Percentiles rank a stretch among this genome's conserved stretches.
Conservation (phyloP, 2,329 filamentous ascomycete genomes). For the Aureobasidium zeae region DNA sequence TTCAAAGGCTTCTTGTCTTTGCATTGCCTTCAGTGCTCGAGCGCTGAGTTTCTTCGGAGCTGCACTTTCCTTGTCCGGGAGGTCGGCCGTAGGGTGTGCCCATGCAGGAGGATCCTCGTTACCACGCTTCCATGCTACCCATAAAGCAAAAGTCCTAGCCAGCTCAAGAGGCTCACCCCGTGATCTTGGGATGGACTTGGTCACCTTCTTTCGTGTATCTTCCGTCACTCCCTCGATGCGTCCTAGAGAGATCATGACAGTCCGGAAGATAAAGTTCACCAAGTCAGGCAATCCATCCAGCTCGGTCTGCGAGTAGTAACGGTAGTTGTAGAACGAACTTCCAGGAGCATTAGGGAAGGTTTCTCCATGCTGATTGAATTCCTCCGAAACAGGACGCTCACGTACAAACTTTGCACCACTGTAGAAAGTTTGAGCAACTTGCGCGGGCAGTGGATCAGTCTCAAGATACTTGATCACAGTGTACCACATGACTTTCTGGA, state of each 20-base stretch:
- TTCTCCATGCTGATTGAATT: conserved; percentile 46
- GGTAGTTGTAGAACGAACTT: conserved; percentile 46
- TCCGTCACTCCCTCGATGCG: conserved; percentile 52
- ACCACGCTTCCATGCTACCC: conserved; percentile 59
- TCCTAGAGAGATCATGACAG: conserved; percentile 52
- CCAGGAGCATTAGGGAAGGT: conserved; percentile 40
- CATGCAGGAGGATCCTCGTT: conserved; percentile 54
- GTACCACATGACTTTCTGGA: conserved; percentile 63
- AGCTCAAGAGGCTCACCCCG: conserved; percentile 52
- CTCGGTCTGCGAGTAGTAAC: conserved; percentile 55
- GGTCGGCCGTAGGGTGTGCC: conserved; percentile 49
- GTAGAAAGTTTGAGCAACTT: conserved; percentile 46
- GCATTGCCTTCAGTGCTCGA: conserved; percentile 46
- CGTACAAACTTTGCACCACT: conserved; percentile 49
- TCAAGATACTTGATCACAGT: conserved; percentile 55
- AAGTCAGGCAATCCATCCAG: conserved; percentile 52
- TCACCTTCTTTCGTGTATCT: conserved; percentile 51
- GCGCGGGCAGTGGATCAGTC: conserved; percentile 52
- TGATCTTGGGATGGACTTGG: conserved; percentile 53
- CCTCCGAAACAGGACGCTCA: conserved; percentile 48
- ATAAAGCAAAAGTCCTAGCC: conserved; percentile 52
- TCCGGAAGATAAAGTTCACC: conserved; percentile 52
- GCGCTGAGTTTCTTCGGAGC: conserved; percentile 47
- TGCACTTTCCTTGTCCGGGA: conserved; percentile 41
- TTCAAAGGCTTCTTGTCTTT: conserved; percentile 42